Conservation (phyloP, 306 rosid genomes). For the Leucaena leucocephala region DNA sequence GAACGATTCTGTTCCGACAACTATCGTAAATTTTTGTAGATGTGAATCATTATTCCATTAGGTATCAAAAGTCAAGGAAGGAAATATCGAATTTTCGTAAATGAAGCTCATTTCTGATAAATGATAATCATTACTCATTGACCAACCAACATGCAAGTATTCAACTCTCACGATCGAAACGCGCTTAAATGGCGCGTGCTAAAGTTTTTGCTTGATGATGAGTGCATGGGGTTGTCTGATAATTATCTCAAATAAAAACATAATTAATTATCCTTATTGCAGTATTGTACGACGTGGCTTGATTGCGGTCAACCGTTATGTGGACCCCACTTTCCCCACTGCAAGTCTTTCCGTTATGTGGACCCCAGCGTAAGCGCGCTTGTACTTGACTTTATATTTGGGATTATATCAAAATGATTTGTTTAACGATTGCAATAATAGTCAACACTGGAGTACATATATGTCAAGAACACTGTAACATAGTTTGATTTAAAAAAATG, state of each 20-base stretch:
- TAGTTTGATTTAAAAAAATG: too few relatives aligned
- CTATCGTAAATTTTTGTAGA: not conserved
- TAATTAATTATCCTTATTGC: not conserved
- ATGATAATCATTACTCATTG: not conserved
- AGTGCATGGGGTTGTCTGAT: not conserved
- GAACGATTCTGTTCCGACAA: conserved; percentile 24
- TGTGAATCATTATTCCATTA: conserved; percentile 19
- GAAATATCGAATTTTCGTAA: not conserved
- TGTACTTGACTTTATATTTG: too few relatives aligned
- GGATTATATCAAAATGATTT: too few relatives aligned
- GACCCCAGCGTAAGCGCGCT: not conserved
- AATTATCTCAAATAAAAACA: not conserved
- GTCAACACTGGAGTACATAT: too few relatives aligned
- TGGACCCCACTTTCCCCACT: not conserved
- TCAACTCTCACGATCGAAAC: not conserved
- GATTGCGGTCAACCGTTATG: not conserved
- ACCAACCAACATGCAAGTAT: not conserved
- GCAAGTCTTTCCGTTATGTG: not conserved
- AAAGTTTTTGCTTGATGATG: not conserved
- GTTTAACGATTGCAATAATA: too few relatives aligned
- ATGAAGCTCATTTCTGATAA: not conserved
- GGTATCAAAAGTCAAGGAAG: conserved; percentile 8
- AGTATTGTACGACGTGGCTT: not conserved
- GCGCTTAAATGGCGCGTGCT: conserved; percentile 1
- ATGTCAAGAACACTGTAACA: too few relatives aligned